These are phyloP conservation scores for Thymus mandschuricus DNA, from an alignment of 257 asterid genomes.

Conservation along the genomic window DNA sequence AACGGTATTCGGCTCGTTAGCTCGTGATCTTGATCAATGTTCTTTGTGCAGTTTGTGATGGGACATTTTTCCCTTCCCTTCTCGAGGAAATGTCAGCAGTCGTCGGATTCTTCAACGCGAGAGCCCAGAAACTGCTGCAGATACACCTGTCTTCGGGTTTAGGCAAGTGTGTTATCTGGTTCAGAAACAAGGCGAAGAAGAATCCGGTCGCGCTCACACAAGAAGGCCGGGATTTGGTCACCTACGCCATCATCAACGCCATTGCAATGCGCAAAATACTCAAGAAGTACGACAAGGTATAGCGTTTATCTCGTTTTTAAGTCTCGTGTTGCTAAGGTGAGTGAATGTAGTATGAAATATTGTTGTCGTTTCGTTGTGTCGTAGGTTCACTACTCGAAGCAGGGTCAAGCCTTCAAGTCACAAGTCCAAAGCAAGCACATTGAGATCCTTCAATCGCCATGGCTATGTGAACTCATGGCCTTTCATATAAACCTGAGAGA, in stretches of 20 bases:
- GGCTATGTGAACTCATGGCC: conserved; percentile 95
- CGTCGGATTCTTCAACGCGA: conserved; percentile 76
- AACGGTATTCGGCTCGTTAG: neutral
- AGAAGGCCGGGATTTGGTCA: conserved; percentile 81
- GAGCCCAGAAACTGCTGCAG: conserved; percentile 73
- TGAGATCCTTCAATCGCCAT: conserved; percentile 97
- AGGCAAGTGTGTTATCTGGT: conserved; percentile 63
- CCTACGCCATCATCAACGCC: conserved; percentile 83
- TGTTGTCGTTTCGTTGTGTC: neutral
- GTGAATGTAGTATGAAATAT: neutral
- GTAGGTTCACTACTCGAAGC: conserved; percentile 88
- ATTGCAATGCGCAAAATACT: conserved; percentile 91
- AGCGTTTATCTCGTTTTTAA: neutral
- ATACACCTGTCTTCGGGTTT: conserved; percentile 79
- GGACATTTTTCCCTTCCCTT: conserved; percentile 89
- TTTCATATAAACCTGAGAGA: conserved; percentile 72
- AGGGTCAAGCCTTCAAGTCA: conserved; percentile 93
- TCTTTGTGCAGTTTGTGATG: conserved; percentile 75
- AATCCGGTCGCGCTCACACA: conserved; percentile 61
- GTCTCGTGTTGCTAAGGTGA: neutral
- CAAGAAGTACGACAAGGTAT: conserved; percentile 90
- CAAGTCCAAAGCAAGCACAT: conserved; percentile 75
- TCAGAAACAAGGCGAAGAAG: conserved; percentile 58
- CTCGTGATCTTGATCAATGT: neutral
- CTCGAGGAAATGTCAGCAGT: conserved; percentile 87